A percentile compares a stretch with the other conserved stretches of the same genome.
These are phyloP conservation scores for Strobilomyces confusus DNA, from an alignment of 768 basidiomycete species.

Conservation along the genomic window DNA sequence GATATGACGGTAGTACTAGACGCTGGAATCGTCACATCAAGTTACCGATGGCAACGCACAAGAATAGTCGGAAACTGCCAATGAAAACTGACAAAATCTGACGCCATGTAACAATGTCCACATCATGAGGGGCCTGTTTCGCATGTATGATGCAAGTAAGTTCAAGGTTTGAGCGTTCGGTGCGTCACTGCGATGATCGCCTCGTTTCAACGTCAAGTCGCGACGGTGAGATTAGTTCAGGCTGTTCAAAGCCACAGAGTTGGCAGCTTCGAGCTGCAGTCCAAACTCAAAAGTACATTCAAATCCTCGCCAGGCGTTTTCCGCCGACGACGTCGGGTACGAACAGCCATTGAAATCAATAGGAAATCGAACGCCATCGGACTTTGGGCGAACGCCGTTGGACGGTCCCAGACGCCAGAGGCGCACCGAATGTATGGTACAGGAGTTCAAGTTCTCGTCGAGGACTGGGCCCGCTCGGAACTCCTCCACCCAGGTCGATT, in stretches of 20 bases:
- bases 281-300: not conserved
- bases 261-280: too few species aligned
- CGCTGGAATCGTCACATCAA: not conserved
- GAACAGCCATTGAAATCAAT: not conserved
- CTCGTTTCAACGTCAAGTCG: constrained; percentile 3
- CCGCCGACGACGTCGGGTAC: constrained; percentile 1
- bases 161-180: constrained; percentile 4
- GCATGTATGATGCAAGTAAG: not conserved
- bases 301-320: constrained; percentile 1
- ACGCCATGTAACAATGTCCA: not conserved
- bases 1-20: not conserved
- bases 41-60: not conserved
- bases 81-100: not conserved
- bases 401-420: not conserved
- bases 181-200: constrained; percentile 4
- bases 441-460: too few species aligned
- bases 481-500: not conserved
- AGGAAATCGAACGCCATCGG: not conserved
- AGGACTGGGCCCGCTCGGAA: too few species aligned
- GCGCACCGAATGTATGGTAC: not conserved
- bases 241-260: too few species aligned
- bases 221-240: constrained; percentile 10
- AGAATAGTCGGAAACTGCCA: not conserved
- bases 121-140: not conserved
- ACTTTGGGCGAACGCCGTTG: not conserved